Evolutionary conservation across 768 basidiomycete species (phyloP).

Genomic region (Tricholoma furcatifolium): DNA sequence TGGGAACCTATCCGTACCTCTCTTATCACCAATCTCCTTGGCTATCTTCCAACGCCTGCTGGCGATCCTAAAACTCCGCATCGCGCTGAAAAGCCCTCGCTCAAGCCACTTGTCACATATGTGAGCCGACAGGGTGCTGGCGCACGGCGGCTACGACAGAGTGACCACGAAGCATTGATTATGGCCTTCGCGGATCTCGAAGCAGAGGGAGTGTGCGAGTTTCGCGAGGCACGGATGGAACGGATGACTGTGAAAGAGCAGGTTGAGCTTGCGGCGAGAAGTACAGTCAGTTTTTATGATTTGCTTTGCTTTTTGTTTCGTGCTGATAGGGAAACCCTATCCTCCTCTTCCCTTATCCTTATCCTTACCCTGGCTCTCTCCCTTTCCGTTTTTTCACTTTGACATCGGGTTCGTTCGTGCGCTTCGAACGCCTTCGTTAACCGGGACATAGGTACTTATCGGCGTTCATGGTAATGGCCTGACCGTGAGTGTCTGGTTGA

Average conservation of each 20-base stretch:
- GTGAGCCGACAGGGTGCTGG: conserved; percentile 55
- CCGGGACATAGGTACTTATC: conserved; percentile 44
- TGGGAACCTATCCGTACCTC: conserved; percentile 34
- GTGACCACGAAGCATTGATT: conserved; percentile 52
- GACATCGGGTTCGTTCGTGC: neutral
- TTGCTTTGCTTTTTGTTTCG: conserved; percentile 11
- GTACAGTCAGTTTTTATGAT: conserved; percentile 45
- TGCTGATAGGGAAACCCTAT: neutral
- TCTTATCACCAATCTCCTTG: conserved; percentile 29
- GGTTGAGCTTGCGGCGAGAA: conserved; percentile 54
- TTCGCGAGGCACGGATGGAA: conserved; percentile 40
- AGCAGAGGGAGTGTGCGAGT: conserved; percentile 48
- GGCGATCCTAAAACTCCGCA: neutral
- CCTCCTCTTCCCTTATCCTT: neutral
- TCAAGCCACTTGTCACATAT: conserved; percentile 47
- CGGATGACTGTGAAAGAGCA: conserved; percentile 59
- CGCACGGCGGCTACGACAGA: conserved; percentile 34
- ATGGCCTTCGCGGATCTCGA: conserved; percentile 44
- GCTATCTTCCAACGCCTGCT: conserved; percentile 24
- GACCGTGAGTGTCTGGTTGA: conserved; percentile 34
- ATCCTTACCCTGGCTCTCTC: neutral
- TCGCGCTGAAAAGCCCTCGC: neutral
- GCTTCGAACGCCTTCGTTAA: neutral
- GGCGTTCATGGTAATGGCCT: conserved; percentile 74
- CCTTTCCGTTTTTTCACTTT: neutral